Conservation (phyloP, 1,284 basidiomycete genomes). For the Earliella scabrosa region DNA sequence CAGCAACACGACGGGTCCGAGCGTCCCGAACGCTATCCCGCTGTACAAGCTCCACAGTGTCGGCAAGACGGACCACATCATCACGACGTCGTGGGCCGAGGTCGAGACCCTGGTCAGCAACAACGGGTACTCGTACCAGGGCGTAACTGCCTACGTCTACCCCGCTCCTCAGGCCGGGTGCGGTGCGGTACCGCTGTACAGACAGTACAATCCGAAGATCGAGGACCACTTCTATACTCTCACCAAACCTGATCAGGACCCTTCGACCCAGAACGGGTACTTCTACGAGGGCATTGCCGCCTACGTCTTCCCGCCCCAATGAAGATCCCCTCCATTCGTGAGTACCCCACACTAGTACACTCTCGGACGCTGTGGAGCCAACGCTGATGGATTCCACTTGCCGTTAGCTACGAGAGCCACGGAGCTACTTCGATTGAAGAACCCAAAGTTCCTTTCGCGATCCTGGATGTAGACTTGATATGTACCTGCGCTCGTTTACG, state of each 20-base stretch:
- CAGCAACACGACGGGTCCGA: constrained; percentile 1
- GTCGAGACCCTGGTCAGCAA: background rate
- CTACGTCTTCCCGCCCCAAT: background rate
- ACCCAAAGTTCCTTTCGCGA: too few species aligned
- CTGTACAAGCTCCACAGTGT: constrained; percentile 2
- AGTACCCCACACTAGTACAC: too few species aligned
- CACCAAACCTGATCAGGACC: background rate
- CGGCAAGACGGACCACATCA: constrained; percentile 1
- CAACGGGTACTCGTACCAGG: constrained; percentile 1
- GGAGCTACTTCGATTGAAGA: too few species aligned
- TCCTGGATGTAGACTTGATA: too few species aligned
- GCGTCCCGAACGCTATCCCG: background rate
- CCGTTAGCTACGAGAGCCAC: too few species aligned
- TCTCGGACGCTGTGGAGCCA: too few species aligned
- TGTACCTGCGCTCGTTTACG: too few species aligned
- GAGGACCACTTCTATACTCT: background rate
- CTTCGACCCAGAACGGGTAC: background rate
- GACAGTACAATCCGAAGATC: constrained; percentile 1
- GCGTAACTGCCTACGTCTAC: constrained; percentile 4
- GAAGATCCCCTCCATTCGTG: too few species aligned
- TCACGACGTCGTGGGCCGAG: constrained; percentile 5
- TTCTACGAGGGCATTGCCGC: constrained; percentile 1
- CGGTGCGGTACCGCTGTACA: constrained; percentile 1
- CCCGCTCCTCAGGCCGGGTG: background rate
- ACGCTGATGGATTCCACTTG: too few species aligned